Base-by-base conservation (phyloP, 495 filamentous ascomycete genomes). In the Talaromyces stipitatus region DNA sequence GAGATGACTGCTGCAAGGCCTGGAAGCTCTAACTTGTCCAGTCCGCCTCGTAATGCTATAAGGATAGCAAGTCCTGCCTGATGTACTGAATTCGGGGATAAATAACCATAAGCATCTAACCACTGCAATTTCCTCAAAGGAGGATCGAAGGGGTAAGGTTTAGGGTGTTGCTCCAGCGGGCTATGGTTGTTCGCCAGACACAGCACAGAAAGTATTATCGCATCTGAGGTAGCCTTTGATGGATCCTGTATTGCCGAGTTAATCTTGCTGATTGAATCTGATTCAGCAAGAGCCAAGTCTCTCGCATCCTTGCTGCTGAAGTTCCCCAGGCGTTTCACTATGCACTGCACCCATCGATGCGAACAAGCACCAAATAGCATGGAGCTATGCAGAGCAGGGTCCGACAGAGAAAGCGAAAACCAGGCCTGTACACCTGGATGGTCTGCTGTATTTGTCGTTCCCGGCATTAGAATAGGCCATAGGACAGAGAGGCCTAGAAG, bases 61-160 rank as follows among this genome's bases (percentile, higher is more conserved):
- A 77, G 60, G 27, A 70, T 64, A 1, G 68, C 50, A 33, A 77
- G 55, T 1, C 73, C 73, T 16, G 64, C 54, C 7, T 71, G 61
- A 53, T 77, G 73, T 10, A 74, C 62, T 30, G 69, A 62, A 47
- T 77, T 75, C 8, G 72, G 67, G 2, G 62, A 62, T 4, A 74
- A 63, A 52, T 65, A 67, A 0, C 71, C 72, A 47, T 77, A 77
- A 8, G 73, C 65, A 58, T 71, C 70, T 3, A 77, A 50, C 73
- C 71, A 77, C 47, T 77, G 73, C 43, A 77, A 54, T 5, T 65
- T 64, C 50, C 64, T 71, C 54, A 75, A 63, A 0, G 73, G 73
- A 1, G 72, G 61, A n/a, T 61, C 60, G 23, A 74, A 75, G 6
- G 72, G 70, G 1, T 59, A 69, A 8, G 24, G 56, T 24, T 50